Evolutionary conservation across 2,329 filamentous ascomycete species (phyloP).

Genomic region (Sporothrix luriei): DNA sequence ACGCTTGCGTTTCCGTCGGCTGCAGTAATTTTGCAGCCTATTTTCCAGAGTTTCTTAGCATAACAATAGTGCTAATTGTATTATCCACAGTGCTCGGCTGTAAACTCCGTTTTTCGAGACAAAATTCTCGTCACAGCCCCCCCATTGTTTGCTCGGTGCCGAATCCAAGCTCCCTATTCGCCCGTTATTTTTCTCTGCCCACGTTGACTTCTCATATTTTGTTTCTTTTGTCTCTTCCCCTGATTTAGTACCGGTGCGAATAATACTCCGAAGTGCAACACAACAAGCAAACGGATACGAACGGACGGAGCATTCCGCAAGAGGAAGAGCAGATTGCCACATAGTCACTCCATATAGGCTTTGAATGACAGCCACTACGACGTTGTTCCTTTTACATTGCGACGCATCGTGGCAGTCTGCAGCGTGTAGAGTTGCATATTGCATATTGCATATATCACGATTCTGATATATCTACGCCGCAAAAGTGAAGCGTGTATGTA

Average conservation of each 20-base stretch:
- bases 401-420: neutral
- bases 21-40: neutral
- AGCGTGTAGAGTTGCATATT: neutral
- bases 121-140: neutral
- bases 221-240: neutral
- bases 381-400: neutral
- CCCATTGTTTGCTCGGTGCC: conserved; percentile 9
- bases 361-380: too few species aligned
- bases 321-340: too few species aligned
- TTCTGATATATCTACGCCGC: conserved; percentile 2
- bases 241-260: conserved; percentile 12
- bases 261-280: conserved; percentile 22
- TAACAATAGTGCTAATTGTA: conserved; percentile 20
- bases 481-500: too few species aligned
- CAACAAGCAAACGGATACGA: neutral
- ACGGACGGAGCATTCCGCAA: too few species aligned
- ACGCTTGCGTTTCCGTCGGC: neutral
- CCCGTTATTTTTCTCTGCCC: neutral
- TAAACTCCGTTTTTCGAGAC: conserved; percentile 7
- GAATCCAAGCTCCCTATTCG: conserved; percentile 10
- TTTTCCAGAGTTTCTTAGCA: conserved; percentile 3
- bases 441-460: conserved; percentile 21
- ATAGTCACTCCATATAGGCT: too few species aligned
- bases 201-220: neutral
- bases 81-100: neutral